Evolutionary conservation across 2,329 filamentous ascomycete genomes (phyloP).

Genomic region (Epicoccum sorghinum): DNA sequence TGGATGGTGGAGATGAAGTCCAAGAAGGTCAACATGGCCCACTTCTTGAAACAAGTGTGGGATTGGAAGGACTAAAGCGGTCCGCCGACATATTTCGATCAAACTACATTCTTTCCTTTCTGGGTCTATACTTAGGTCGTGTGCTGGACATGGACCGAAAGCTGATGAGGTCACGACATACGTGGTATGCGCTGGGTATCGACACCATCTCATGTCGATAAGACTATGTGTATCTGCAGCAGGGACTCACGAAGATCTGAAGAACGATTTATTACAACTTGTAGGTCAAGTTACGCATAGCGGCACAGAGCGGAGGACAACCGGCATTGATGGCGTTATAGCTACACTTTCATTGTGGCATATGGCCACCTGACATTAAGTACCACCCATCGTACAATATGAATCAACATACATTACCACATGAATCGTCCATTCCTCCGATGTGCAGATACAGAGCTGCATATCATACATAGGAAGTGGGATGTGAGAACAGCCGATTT

Average conservation of each 20-base stretch:
- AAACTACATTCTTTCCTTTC: constrained; percentile 24
- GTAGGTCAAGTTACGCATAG: constrained; percentile 7
- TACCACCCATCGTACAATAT: constrained; percentile 17
- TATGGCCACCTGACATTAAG: constrained; percentile 22
- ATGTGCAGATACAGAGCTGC: background rate
- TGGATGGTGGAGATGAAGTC: constrained; percentile 97
- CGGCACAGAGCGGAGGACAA: constrained; percentile 16
- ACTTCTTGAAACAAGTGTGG: constrained; percentile 94
- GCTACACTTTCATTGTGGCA: constrained; percentile 28
- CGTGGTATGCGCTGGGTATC: background rate
- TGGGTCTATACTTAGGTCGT: constrained; percentile 36
- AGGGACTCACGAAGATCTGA: constrained; percentile 6
- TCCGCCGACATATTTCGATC: constrained; percentile 6
- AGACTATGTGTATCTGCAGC: background rate
- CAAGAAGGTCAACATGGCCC: constrained; percentile 97
- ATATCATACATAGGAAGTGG: constrained; percentile 7
- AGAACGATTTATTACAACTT: constrained; percentile 7
- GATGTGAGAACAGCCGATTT: background rate
- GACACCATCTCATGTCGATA: background rate
- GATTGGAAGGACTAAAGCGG: constrained; percentile 77
- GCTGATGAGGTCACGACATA: constrained; percentile 16
- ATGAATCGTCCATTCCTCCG: no score
- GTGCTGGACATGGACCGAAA: constrained; percentile 45
- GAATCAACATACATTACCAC: no score
- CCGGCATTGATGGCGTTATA: constrained; percentile 43